These are phyloP conservation scores for Hericium coralloides DNA, from an alignment of 768 basidiomycete genomes.

Conservation along the genomic window DNA sequence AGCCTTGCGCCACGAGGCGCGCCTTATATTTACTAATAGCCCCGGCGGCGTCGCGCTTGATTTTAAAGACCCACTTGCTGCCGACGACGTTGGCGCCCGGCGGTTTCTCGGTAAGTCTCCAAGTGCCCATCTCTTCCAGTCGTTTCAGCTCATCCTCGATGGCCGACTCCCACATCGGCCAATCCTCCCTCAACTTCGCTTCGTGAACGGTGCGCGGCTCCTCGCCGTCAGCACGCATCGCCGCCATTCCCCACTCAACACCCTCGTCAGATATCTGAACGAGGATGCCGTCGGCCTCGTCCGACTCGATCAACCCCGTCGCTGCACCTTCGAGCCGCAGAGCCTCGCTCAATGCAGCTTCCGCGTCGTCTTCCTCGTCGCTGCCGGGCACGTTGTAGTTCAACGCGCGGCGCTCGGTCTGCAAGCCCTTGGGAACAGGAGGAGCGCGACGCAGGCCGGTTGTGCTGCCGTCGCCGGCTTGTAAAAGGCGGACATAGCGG, in stretches of 20 bases:
- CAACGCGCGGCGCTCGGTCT: neutral
- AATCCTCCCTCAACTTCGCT: conserved; percentile 4
- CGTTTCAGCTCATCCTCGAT: neutral
- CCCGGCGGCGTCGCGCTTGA: conserved; percentile 21
- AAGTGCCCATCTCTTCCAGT: neutral
- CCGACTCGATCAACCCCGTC: too few relatives aligned
- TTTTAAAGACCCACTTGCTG: conserved; percentile 19
- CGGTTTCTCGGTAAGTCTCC: neutral
- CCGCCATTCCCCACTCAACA: neutral
- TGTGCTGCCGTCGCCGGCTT: neutral
- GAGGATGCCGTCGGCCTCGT: neutral
- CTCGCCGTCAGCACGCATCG: neutral
- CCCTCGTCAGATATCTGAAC: neutral
- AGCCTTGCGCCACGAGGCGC: conserved; percentile 33
- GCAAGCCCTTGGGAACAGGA: neutral
- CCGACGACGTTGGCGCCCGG: neutral
- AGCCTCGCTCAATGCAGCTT: too few relatives aligned
- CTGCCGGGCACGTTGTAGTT: too few relatives aligned
- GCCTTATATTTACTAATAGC: conserved; percentile 25
- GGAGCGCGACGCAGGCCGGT: neutral
- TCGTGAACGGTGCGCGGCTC: neutral
- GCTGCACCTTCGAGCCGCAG: too few relatives aligned
- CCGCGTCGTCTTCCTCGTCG: too few relatives aligned
- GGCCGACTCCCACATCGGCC: conserved; percentile 17
- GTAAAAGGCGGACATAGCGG: neutral